A percentile compares a stretch with the other conserved stretches of the same genome.
Evolutionary conservation across 331 rosid genomes (phyloP).

Genomic region (Phaseolus coccineus): DNA sequence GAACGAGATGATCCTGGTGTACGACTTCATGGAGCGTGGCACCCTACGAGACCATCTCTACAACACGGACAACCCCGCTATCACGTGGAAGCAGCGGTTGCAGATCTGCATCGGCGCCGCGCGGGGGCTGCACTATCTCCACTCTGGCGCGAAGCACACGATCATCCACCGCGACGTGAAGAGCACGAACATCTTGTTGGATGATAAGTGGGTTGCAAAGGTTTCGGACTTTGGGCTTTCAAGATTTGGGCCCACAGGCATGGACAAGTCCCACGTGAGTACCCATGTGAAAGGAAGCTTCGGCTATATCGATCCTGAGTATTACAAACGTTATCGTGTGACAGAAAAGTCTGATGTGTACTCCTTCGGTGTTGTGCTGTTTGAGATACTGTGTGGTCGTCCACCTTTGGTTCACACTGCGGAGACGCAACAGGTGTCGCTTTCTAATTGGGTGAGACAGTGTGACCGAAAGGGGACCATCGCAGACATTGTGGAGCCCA

Average conservation of each 20-base stretch:
- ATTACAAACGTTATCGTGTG: slow-evolving; percentile 57
- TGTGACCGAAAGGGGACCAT: slow-evolving; percentile 35
- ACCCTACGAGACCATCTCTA: slow-evolving; percentile 65
- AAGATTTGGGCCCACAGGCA: slow-evolving; percentile 43
- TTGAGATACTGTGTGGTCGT: slow-evolving; percentile 61
- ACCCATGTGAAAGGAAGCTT: slow-evolving; percentile 68
- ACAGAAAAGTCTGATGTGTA: slow-evolving; percentile 77
- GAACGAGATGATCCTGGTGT: slow-evolving; percentile 62
- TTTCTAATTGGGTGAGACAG: slow-evolving; percentile 53
- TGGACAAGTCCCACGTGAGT: slow-evolving; percentile 57
- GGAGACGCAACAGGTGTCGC: slow-evolving; percentile 47
- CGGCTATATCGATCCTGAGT: slow-evolving; percentile 77
- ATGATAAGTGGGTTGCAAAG: slow-evolving; percentile 66
- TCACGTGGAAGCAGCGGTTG: slow-evolving; percentile 57
- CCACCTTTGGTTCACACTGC: slow-evolving; percentile 47
- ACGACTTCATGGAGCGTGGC: slow-evolving; percentile 63
- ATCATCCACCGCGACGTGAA: slow-evolving; percentile 73
- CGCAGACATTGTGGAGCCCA: slow-evolving; percentile 53
- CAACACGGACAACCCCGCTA: slow-evolving; percentile 42
- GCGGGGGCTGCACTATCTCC: slow-evolving; percentile 64
- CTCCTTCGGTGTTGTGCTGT: slow-evolving; percentile 72
- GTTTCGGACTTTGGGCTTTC: slow-evolving; percentile 74
- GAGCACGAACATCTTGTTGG: slow-evolving; percentile 57
- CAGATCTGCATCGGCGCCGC: slow-evolving; percentile 61
- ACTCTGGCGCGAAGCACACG: slow-evolving; percentile 45